phyloP scores from a whole-genome alignment of 1,139 yeast genomes.

The Hemisphaericaspora xylanilytica region DNA sequence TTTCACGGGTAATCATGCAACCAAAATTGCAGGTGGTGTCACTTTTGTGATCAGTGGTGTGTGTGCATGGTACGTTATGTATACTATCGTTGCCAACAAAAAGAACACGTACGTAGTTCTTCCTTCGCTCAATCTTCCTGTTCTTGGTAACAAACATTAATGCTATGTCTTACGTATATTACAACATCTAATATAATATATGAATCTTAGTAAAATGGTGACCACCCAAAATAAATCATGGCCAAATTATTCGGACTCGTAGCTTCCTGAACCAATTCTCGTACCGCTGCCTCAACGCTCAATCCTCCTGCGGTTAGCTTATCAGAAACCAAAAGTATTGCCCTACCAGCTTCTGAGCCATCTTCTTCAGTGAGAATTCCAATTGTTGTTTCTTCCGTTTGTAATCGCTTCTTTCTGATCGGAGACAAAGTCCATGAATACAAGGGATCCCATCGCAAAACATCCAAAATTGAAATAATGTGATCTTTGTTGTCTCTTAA shows the following conservation, averaged over 20 bases:
- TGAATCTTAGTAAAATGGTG: slow-evolving; percentile 44
- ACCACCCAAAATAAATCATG: slow-evolving; percentile 82
- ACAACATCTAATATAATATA: background rate
- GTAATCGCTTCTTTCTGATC: slow-evolving; percentile 54
- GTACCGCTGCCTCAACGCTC: slow-evolving; percentile 79
- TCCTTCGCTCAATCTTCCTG: slow-evolving; percentile 32
- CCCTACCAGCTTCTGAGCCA: slow-evolving; percentile 77
- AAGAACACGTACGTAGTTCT: slow-evolving; percentile 26
- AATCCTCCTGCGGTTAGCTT: slow-evolving; percentile 67
- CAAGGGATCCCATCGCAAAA: slow-evolving; percentile 87
- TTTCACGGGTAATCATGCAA: slow-evolving; percentile 38
- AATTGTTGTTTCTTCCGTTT: slow-evolving; percentile 35
- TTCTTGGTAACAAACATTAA: background rate
- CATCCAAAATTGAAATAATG: slow-evolving; percentile 80
- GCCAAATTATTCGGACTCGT: slow-evolving; percentile 66
- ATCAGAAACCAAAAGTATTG: slow-evolving; percentile 67
- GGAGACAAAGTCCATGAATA: slow-evolving; percentile 89
- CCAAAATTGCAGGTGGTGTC: slow-evolving; percentile 60
- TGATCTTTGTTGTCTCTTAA: slow-evolving; percentile 64
- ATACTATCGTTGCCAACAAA: slow-evolving; percentile 21
- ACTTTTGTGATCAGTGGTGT: slow-evolving; percentile 55
- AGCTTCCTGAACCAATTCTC: slow-evolving; percentile 79
- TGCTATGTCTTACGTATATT: background rate
- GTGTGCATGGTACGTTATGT: slow-evolving; percentile 51
- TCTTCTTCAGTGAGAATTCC: slow-evolving; percentile 41